Conservation (phyloP, 208 protist genomes). For the Balamuthia mandrillaris region DNA sequence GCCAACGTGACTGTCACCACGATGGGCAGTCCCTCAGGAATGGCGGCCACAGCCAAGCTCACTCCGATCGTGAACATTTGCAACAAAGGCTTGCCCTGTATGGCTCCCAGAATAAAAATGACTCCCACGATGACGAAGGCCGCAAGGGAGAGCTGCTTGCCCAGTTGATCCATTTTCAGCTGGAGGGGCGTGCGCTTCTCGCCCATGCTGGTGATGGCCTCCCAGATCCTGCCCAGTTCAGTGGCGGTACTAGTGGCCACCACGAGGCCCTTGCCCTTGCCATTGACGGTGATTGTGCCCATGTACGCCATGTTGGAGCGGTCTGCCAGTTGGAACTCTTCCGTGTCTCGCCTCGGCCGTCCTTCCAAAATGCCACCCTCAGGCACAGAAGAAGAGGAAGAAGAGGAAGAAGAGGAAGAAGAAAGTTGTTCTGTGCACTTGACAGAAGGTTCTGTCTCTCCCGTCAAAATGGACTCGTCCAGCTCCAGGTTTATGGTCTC, state of each 20-base stretch:
- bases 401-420: neutral
- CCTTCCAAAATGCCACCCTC: slow-evolving; percentile 15
- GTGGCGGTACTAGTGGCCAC: slow-evolving; percentile 84
- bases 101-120: slow-evolving; percentile 37
- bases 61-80: slow-evolving; percentile 95
- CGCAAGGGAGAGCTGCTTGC: slow-evolving; percentile 42
- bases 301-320: slow-evolving; percentile 81
- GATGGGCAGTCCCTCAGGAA: slow-evolving; percentile 94
- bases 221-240: slow-evolving; percentile 90
- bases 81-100: slow-evolving; percentile 72
- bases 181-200: slow-evolving; percentile 89
- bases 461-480: slow-evolving; percentile 89
- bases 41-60: slow-evolving; percentile 93
- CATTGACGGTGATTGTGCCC: slow-evolving; percentile 61
- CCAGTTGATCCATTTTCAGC: slow-evolving; percentile 72
- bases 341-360: slow-evolving; percentile 23
- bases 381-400: neutral
- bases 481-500: slow-evolving; percentile 50
- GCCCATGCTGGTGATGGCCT: slow-evolving; percentile 77
- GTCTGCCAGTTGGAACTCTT: slow-evolving; percentile 27
- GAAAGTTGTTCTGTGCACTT: slow-evolving; percentile 54
- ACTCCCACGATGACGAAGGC: slow-evolving; percentile 64
- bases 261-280: slow-evolving; percentile 84
- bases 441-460: slow-evolving; percentile 77
- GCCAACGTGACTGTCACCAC: slow-evolving; percentile 59